These are phyloP conservation scores for Gastrodia elata DNA, from an alignment of 106 monocot genomes.

Conservation along the genomic window DNA sequence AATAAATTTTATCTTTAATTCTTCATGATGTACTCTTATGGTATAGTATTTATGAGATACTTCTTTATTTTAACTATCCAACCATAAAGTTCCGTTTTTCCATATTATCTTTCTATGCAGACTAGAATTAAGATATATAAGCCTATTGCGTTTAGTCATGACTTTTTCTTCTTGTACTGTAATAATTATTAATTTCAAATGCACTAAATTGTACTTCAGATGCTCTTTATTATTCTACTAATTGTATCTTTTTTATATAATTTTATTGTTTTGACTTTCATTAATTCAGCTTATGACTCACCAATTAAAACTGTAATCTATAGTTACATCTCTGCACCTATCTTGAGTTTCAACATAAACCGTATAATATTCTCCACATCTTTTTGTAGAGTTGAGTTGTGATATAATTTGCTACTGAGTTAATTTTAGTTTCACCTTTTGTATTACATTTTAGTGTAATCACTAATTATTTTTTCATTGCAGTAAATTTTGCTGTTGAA, in stretches of 20 bases:
- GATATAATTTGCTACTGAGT: neutral
- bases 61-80: neutral
- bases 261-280: neutral
- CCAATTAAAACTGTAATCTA: neutral
- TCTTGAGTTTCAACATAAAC: neutral
- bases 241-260: neutral
- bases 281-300: neutral
- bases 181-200: neutral
- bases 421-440: neutral
- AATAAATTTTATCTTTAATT: neutral
- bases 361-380: neutral
- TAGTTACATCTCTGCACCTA: neutral
- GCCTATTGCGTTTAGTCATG: neutral
- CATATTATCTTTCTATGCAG: no score
- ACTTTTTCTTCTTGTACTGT: neutral
- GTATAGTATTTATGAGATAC: neutral
- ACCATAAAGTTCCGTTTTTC: neutral
- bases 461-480: neutral
- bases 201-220: neutral
- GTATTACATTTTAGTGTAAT: neutral
- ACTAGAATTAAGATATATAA: no score
- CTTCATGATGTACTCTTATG: neutral
- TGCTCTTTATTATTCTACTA: neutral
- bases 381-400: neutral
- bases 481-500: neutral